phyloP scores from a whole-genome alignment of 139 green algal species.

The Klebsormidium nitens region DNA sequence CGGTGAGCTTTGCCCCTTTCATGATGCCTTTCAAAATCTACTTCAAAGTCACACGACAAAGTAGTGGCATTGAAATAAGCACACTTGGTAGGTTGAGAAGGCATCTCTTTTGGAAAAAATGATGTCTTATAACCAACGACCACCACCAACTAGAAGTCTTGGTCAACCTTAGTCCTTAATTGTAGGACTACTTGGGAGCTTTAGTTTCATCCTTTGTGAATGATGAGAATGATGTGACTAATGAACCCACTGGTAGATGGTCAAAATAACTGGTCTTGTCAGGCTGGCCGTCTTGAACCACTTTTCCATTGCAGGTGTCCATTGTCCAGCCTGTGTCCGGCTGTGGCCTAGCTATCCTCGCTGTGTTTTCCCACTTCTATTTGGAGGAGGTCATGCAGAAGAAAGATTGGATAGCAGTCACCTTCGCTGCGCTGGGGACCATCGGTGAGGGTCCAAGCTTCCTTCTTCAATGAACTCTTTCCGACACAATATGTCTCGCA shows the following conservation, averaged over 20 bases:
- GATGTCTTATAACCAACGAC: background rate
- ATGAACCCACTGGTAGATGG: background rate
- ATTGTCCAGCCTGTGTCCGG: slow-evolving; percentile 76
- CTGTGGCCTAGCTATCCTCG: slow-evolving; percentile 66
- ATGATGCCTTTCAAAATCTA: background rate
- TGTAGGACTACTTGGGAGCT: background rate
- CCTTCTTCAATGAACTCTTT: too few species aligned
- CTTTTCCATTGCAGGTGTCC: slow-evolving; percentile 54
- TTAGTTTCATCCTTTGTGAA: background rate
- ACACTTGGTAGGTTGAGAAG: background rate
- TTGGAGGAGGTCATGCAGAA: slow-evolving; percentile 35
- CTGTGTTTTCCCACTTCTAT: slow-evolving; percentile 74
- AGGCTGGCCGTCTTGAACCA: background rate
- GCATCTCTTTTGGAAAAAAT: background rate
- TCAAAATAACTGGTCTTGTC: background rate
- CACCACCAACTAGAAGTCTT: background rate
- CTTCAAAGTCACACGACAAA: background rate
- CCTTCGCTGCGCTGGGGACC: slow-evolving; percentile 25
- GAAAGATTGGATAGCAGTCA: slow-evolving; percentile 59
- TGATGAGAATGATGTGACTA: background rate
- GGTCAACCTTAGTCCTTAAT: background rate
- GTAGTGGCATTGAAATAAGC: background rate
- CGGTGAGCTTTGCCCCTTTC: slow-evolving; percentile 39
- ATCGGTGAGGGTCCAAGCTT: too few species aligned
- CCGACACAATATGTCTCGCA: too few species aligned